Conservation (phyloP, 2,329 filamentous ascomycete species). For the Cercospora janseana region DNA sequence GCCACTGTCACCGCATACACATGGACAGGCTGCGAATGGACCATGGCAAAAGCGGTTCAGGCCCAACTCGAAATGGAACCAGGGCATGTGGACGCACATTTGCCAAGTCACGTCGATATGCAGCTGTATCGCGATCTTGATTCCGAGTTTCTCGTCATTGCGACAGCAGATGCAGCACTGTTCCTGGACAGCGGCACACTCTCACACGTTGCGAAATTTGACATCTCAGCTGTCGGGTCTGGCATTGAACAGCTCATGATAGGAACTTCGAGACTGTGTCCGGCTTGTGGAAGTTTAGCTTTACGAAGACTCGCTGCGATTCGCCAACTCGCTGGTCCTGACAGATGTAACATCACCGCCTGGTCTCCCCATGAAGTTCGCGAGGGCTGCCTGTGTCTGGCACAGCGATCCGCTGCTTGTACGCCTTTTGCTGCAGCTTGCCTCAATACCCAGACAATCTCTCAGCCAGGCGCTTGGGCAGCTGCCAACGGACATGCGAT, state of each 20-base stretch:
- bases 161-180: constrained; percentile 14
- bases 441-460: constrained; percentile 16
- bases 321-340: constrained; percentile 43
- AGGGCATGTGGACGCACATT: constrained; percentile 15
- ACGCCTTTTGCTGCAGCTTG: constrained; percentile 15
- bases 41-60: constrained; percentile 7
- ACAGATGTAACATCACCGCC: constrained; percentile 25
- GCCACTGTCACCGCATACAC: constrained; percentile 21
- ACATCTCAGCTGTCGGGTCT: constrained; percentile 12
- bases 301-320: constrained; percentile 63
- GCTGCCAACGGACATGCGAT: constrained; percentile 26
- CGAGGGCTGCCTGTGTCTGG: constrained; percentile 34
- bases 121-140: constrained; percentile 26
- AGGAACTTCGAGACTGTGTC: constrained; percentile 45
- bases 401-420: constrained; percentile 18
- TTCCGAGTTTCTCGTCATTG: constrained; percentile 28
- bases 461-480: constrained; percentile 27
- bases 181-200: constrained; percentile 29
- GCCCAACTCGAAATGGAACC: constrained; percentile 18
- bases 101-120: constrained; percentile 26
- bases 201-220: constrained; percentile 20
- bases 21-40: constrained; percentile 25
- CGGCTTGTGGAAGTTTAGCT: constrained; percentile 54
- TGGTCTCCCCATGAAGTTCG: constrained; percentile 30
- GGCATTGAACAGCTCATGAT: constrained; percentile 21